phyloP scores from a whole-genome alignment of 2,329 filamentous ascomycete genomes.

The Raffaelea albimanens region DNA sequence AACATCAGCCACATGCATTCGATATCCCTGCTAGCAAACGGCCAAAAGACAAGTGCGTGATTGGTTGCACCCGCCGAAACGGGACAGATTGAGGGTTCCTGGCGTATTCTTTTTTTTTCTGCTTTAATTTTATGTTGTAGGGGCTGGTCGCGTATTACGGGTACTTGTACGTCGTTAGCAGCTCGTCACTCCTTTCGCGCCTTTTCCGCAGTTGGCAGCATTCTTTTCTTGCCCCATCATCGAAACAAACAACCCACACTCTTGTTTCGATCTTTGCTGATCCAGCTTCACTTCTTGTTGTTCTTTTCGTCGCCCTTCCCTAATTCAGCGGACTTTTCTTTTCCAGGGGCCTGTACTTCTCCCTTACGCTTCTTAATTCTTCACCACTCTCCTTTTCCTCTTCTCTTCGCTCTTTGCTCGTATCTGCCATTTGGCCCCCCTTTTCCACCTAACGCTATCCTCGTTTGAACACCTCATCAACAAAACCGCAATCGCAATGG shows the following conservation, averaged over 20 bases:
- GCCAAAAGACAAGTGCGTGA: neutral
- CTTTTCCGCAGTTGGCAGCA: neutral
- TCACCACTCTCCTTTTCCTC: neutral
- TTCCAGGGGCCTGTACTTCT: too few relatives aligned
- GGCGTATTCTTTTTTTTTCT: neutral
- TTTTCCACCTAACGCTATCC: neutral
- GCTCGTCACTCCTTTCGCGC: neutral
- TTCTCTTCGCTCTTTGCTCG: neutral
- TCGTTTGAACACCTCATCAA: constrained; percentile 1
- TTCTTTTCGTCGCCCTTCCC: too few relatives aligned
- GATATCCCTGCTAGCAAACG: neutral
- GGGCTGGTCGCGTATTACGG: neutral
- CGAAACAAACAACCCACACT: neutral
- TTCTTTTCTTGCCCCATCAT: too few relatives aligned
- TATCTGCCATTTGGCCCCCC: neutral
- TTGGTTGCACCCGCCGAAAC: constrained; percentile 5
- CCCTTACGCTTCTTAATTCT: neutral
- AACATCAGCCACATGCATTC: constrained; percentile 3
- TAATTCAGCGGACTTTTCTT: too few relatives aligned
- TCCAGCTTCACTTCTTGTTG: neutral
- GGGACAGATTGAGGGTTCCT: constrained; percentile 11
- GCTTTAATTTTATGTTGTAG: neutral
- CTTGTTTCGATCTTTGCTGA: neutral
- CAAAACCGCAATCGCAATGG: constrained; percentile 44
- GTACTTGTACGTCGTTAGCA: too few relatives aligned